Evolutionary conservation across 805 yeast species (phyloP), one percentile per base, ranked within the genome.

Genomic region (Candida montana): DNA sequence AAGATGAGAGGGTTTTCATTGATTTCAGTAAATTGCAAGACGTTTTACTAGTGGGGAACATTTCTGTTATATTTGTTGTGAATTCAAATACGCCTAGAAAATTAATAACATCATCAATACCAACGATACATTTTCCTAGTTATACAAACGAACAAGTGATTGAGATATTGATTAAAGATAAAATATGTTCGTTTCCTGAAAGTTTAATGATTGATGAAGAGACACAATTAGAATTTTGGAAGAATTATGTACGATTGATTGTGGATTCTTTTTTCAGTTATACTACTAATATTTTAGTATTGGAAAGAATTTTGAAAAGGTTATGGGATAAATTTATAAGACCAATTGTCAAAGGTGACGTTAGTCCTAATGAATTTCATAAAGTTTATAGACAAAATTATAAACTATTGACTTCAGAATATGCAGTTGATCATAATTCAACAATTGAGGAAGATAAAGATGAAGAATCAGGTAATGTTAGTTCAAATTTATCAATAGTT

Each of bases 401-500:
- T 20, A 47, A 51, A 10, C 41, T 65, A 9, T 61, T 66, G 6
- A 44, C 54, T 4, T 62, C 70, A 3, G 64, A 62, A 24, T 67
- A 56, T 43, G 59, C 65, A 3, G 31, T 50, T n/a, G 34, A 29
- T 21, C 44, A 43, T 4, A 43, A 40, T n/a, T 32, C 40, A 24
- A 19, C 26, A 4, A 20, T 40, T 10, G 39, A 33, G 2, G 46
- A 44, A 5, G 49, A 51, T 5, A 21, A n/a, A 2, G 42, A 48
- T 7, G 45, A 44, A 3, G 46, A 39, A 17, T 40, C 41, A 10
- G 37, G 8, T 38, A 46, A 40, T 2, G 3, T 33, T n/a, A 41
- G 45, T 1, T 60, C 69, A 39, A 81, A 79, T 48, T 62, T 85
- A 32, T 78, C 90, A 0, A 57, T 55, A 8, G 71, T 75, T 37